phyloP scores from a whole-genome alignment of 2,329 filamentous ascomycete genomes.

The Rosellinia necatrix region DNA sequence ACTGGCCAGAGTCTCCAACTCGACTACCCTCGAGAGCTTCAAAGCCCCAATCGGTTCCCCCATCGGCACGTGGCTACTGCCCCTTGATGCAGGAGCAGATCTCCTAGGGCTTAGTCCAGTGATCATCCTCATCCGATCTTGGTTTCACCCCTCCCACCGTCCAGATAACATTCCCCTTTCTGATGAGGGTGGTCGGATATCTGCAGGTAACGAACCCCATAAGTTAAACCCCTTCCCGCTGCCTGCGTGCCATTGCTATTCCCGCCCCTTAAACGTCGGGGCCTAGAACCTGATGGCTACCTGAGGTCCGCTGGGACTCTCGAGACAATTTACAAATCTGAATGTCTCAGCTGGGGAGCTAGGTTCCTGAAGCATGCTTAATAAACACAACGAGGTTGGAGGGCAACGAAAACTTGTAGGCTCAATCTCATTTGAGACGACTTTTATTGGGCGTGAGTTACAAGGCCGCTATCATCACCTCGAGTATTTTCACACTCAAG shows the following conservation, averaged over 20 bases:
- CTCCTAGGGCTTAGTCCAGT: neutral
- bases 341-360: neutral
- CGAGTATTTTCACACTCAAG: too few species aligned
- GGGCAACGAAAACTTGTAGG: too few species aligned
- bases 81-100: conserved; percentile 10
- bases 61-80: conserved; percentile 8
- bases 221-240: neutral
- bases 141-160: neutral
- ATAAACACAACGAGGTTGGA: too few species aligned
- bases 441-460: too few species aligned
- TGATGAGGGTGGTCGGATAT: neutral
- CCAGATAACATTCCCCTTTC: neutral
- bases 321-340: neutral
- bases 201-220: conserved; percentile 1
- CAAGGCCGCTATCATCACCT: too few species aligned
- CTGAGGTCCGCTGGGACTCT: neutral
- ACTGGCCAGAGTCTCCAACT: neutral
- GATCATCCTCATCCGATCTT: conserved; percentile 8
- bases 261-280: neutral
- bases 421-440: too few species aligned
- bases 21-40: neutral
- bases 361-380: neutral
- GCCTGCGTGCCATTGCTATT: neutral
- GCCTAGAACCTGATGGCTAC: neutral
- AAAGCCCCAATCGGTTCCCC: neutral